Base-by-base conservation (phyloP, 2,329 filamentous ascomycete genomes). In the Epichloe festucae region DNA sequence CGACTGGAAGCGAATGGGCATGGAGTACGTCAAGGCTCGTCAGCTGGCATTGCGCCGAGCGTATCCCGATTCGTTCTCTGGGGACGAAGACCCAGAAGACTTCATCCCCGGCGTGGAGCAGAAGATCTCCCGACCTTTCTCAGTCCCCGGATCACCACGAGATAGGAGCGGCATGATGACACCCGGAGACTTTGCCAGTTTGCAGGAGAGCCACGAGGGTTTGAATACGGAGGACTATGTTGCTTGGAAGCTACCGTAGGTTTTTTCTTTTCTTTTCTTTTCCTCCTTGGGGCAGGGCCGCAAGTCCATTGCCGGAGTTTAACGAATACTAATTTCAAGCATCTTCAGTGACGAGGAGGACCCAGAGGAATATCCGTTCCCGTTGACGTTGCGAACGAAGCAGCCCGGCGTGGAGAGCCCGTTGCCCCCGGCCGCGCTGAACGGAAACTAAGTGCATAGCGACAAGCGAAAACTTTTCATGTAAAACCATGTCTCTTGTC, bases 1-100 rank as follows among this genome's bases (percentile, higher is more conserved):
- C 41, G 93, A 98, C 71, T 98, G 93, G 93, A 97, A 97, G 78
- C 81, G 93, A 48, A 98, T 98, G 93, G 93, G 93, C 21, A 85
- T 97, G 84, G 93, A 98, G 71, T 98, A 98, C 65, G 89, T 96
- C 71, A 98, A 97, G 75, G 93, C 93, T 36, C 82, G 93, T 47
- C 93, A 97, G 68, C 71, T 98, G 63, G 93, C 93, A 23, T 75
- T 98, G 56, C 79, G 93, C 62, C 81, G 93, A 68, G 93, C 93
- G 19, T 98, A 97, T 68, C 91, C 93, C 48, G 76, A 78, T 49
- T 91, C 89, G 3, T 98, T 95, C 66, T 77, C 80, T 43, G 79
- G 82, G 50, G 86, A 90, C 12, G 85, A 89, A 51, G 85, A 89
- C 53, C 89, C 89, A 62, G 87, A 87, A 56, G 87, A 93, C 65